These are phyloP conservation scores for Rhytidiadelphus loreus DNA, from an alignment of 225 moss, liverwort and hornwort species.

Conservation along the genomic window DNA sequence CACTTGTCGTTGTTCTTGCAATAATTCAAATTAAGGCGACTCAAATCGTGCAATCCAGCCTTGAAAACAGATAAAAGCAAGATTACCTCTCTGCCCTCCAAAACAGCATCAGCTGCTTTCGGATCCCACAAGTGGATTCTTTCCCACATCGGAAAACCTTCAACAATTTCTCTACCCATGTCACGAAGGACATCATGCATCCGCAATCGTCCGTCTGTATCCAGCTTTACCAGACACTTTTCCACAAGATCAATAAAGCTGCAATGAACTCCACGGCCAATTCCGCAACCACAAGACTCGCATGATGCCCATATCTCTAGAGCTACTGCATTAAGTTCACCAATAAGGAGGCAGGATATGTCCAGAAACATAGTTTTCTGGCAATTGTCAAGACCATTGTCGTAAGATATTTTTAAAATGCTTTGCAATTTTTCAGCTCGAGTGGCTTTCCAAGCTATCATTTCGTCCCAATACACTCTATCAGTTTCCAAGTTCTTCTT, in stretches of 20 bases:
- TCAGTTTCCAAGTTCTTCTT: background rate
- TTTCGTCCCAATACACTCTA: background rate
- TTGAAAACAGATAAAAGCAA: background rate
- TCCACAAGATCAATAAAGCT: background rate
- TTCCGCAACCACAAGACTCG: background rate
- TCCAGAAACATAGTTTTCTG: background rate
- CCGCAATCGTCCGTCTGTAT: background rate
- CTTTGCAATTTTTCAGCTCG: background rate
- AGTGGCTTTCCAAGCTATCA: background rate
- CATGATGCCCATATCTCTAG: background rate
- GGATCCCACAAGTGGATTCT: background rate
- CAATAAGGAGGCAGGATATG: background rate
- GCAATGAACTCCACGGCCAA: accelerated
- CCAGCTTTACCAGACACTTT: background rate
- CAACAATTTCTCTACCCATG: background rate
- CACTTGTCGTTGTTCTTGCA: too few relatives aligned
- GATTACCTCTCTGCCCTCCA: background rate
- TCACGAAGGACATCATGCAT: background rate
- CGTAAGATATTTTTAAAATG: background rate
- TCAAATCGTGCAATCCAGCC: too few relatives aligned
- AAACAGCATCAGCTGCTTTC: background rate
- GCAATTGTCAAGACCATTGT: background rate
- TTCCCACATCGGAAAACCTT: background rate
- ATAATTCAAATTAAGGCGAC: too few relatives aligned
- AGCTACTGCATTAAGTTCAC: background rate